Percentiles rank a stretch among this genome's conserved stretches.
Conservation (phyloP, 805 yeast genomes). For the Ogataea ramenticola region DNA sequence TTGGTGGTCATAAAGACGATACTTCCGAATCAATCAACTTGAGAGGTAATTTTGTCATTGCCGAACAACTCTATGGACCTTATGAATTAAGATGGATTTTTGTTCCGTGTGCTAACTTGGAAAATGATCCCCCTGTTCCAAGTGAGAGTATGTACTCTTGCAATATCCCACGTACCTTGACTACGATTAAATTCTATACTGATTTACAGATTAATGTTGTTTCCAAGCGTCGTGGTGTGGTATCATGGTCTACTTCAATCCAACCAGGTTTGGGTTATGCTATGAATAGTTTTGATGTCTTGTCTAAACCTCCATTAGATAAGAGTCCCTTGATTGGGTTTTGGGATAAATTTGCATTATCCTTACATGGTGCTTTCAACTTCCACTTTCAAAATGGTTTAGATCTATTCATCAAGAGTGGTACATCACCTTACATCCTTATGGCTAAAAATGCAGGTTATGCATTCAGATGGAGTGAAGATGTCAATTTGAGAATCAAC, state of each 20-base stretch:
- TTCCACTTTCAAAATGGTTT: slow-evolving; percentile 44
- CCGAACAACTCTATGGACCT: slow-evolving; percentile 55
- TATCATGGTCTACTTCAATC: slow-evolving; percentile 60
- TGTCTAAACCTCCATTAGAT: slow-evolving; percentile 66
- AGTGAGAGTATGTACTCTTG: slow-evolving; percentile 49
- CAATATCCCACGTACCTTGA: slow-evolving; percentile 53
- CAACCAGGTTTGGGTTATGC: slow-evolving; percentile 55
- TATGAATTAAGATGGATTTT: slow-evolving; percentile 31
- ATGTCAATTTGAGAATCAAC: slow-evolving; percentile 43
- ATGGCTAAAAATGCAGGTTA: slow-evolving; percentile 56
- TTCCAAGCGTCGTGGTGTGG: slow-evolving; percentile 39
- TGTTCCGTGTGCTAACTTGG: slow-evolving; percentile 39
- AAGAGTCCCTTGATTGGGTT: slow-evolving; percentile 58
- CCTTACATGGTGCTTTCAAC: slow-evolving; percentile 45
- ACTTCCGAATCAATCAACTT: slow-evolving; percentile 25
- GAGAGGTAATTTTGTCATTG: slow-evolving; percentile 46
- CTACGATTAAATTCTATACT: slow-evolving; percentile 50
- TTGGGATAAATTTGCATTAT: slow-evolving; percentile 60
- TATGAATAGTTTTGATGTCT: slow-evolving; percentile 57
- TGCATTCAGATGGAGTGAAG: slow-evolving; percentile 57
- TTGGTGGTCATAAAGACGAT: slow-evolving; percentile 39
- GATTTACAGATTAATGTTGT: slow-evolving; percentile 39
- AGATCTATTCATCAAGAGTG: slow-evolving; percentile 57
- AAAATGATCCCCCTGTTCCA: slow-evolving; percentile 17
- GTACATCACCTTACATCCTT: slow-evolving; percentile 49